Evolutionary conservation across 148 eudicot species (phyloP).

Genomic region (Oxyria digyna): DNA sequence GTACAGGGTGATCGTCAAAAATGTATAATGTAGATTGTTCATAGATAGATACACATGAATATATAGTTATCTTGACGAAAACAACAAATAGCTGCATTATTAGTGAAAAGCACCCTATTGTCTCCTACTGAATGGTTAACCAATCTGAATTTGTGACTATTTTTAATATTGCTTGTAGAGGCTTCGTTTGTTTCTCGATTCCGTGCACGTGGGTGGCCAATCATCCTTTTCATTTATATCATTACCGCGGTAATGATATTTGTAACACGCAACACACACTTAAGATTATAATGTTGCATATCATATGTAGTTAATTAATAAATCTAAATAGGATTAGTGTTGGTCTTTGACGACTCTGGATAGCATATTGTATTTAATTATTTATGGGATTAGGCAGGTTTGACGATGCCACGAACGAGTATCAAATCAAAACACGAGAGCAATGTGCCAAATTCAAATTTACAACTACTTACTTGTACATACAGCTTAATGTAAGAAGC

Average conservation of each 20-base stretch:
- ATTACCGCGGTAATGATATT: not conserved
- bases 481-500: not conserved
- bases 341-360: not conserved
- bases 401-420: not conserved
- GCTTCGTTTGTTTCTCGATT: not conserved
- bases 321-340: no score
- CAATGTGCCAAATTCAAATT: slow-evolving; percentile 1
- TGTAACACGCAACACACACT: not conserved
- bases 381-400: not conserved
- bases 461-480: not conserved
- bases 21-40: not conserved
- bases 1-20: not conserved
- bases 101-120: not conserved
- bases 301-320: no score
- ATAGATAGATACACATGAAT: not conserved
- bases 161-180: slow-evolving; percentile 5
- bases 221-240: not conserved
- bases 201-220: slow-evolving; percentile 2
- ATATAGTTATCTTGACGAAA: not conserved
- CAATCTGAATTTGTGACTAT: not conserved
- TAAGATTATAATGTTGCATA: no score
- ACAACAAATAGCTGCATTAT: not conserved
- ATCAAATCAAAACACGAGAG: not conserved
- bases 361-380: not conserved
- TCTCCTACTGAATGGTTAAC: not conserved